phyloP scores from a whole-genome alignment of 768 basidiomycete genomes.

The Podaxis carcinomalis region DNA sequence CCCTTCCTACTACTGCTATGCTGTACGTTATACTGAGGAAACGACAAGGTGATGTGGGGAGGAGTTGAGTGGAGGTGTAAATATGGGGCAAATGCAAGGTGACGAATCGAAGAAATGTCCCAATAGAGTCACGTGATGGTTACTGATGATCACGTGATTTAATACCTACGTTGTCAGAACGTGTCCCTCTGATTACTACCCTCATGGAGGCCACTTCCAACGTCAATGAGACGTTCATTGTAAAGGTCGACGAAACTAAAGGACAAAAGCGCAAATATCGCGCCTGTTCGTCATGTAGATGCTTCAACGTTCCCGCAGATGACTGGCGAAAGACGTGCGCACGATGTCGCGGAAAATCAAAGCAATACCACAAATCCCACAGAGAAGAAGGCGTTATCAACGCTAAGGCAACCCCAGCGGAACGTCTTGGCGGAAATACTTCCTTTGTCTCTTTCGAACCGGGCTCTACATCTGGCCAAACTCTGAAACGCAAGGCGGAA shows the following conservation, averaged over 20 bases:
- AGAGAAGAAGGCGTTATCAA: background rate
- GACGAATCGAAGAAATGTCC: too few species aligned
- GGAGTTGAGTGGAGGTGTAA: too few species aligned
- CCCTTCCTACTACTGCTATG: too few species aligned
- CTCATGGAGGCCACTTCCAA: background rate
- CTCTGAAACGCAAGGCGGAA: conserved; percentile 6
- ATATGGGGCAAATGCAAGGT: too few species aligned
- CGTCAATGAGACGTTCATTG: background rate
- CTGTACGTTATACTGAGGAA: too few species aligned
- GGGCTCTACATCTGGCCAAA: background rate
- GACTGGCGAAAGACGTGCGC: background rate
- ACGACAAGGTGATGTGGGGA: too few species aligned
- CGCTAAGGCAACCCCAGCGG: background rate
- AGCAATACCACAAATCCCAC: background rate
- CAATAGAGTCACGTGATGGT: background rate
- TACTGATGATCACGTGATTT: background rate
- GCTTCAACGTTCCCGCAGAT: background rate
- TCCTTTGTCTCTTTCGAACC: background rate
- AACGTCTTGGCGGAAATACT: background rate
- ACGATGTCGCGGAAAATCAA: background rate
- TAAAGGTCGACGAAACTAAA: background rate
- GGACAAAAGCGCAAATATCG: background rate
- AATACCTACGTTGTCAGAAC: background rate
- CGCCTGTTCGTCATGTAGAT: background rate
- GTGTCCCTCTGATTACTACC: background rate